phyloP scores from a whole-genome alignment of 371 early-diverging fungal genomes.

The Basidiobolus meristosporus region DNA sequence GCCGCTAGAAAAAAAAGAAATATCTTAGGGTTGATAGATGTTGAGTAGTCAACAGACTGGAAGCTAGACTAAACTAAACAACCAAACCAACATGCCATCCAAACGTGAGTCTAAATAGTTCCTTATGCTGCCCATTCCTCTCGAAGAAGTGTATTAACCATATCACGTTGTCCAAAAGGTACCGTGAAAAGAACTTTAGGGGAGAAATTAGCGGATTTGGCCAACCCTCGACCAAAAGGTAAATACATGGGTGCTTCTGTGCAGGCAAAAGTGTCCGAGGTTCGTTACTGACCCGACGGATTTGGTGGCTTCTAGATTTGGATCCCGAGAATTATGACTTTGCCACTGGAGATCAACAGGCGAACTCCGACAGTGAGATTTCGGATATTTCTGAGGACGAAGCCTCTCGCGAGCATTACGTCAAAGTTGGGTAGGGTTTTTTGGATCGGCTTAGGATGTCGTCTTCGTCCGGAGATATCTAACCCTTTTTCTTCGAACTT shows the following conservation, averaged over 20 bases:
- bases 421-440: conserved; percentile 29
- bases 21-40: too few species aligned
- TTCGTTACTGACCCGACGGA: not conserved
- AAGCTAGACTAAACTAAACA: too few species aligned
- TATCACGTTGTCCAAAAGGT: too few species aligned
- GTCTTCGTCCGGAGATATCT: not conserved
- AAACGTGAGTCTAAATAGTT: too few species aligned
- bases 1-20: too few species aligned
- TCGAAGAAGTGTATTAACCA: too few species aligned
- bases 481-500: not conserved
- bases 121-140: too few species aligned
- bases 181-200: conserved; percentile 35
- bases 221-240: conserved; percentile 47
- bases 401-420: conserved; percentile 38
- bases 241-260: conserved; percentile 1
- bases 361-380: conserved; percentile 20
- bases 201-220: conserved; percentile 46
- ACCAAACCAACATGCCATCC: too few species aligned
- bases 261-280: not conserved
- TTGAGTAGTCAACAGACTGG: too few species aligned
- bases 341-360: conserved; percentile 20
- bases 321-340: conserved; percentile 36
- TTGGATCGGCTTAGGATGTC: not conserved
- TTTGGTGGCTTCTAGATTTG: conserved; percentile 12
- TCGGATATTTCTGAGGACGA: conserved; percentile 15